These are phyloP conservation scores for Pseudogymnoascus sp. DNA, from an alignment of 2,329 filamentous ascomycete genomes.

Conservation along the genomic window DNA sequence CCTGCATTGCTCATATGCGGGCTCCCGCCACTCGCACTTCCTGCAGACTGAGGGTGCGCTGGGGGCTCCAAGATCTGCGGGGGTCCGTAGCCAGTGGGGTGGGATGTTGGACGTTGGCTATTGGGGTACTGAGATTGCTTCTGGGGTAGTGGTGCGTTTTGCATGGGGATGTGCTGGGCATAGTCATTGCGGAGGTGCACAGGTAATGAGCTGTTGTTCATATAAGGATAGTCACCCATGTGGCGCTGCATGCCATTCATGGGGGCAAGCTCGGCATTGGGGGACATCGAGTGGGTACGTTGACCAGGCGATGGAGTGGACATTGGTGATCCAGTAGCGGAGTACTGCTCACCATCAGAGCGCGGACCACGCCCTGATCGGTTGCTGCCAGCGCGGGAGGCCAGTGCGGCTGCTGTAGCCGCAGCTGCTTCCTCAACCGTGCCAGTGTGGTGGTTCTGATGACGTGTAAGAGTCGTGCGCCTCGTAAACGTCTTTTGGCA, in stretches of 20 bases:
- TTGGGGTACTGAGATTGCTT: neutral
- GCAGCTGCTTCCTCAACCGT: slow-evolving; percentile 90
- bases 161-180: slow-evolving; percentile 35
- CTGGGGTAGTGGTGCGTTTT: slow-evolving; percentile 55
- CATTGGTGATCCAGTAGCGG: slow-evolving; percentile 62
- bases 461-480: slow-evolving; percentile 85
- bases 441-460: slow-evolving; percentile 92
- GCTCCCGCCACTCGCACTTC: slow-evolving; percentile 64
- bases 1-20: slow-evolving; percentile 67
- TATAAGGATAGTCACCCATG: slow-evolving; percentile 56
- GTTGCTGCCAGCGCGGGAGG: slow-evolving; percentile 34
- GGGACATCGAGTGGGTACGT: slow-evolving; percentile 70
- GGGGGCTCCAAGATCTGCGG: slow-evolving; percentile 71
- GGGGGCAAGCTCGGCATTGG: slow-evolving; percentile 63
- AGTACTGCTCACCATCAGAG: slow-evolving; percentile 63
- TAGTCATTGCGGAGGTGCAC: slow-evolving; percentile 68
- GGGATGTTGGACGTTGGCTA: slow-evolving; percentile 61
- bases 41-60: slow-evolving; percentile 56
- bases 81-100: slow-evolving; percentile 74
- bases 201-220: slow-evolving; percentile 71
- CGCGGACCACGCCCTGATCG: slow-evolving; percentile 42
- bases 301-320: slow-evolving; percentile 73
- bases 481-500: slow-evolving; percentile 98
- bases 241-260: slow-evolving; percentile 56
- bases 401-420: slow-evolving; percentile 78